phyloP scores from a whole-genome alignment of 2,329 filamentous ascomycete species.

The Grosmannia huntii region DNA sequence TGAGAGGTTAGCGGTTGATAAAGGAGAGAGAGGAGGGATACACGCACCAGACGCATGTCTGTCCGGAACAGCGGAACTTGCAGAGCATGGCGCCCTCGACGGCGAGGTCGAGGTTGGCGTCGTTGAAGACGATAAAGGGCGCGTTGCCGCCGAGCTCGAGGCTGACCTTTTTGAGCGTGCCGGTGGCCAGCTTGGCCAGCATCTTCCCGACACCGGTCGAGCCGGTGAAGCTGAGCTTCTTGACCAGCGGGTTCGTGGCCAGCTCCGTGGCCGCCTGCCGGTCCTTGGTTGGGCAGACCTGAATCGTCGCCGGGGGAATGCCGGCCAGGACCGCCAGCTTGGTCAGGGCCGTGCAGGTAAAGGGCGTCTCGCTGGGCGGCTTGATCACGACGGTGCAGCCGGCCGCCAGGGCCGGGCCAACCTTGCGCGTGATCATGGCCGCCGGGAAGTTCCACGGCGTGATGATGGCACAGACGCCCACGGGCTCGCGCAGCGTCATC shows the following conservation, averaged over 20 bases:
- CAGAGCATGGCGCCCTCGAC: slow-evolving; percentile 35
- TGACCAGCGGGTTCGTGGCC: slow-evolving; percentile 2
- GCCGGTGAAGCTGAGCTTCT: slow-evolving; percentile 55
- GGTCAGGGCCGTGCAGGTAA: slow-evolving; percentile 52
- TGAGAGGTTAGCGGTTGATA: slow-evolving; percentile 9
- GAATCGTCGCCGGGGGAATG: slow-evolving; percentile 51
- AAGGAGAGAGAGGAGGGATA: neutral
- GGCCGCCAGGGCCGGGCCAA: slow-evolving; percentile 45
- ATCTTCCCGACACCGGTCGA: slow-evolving; percentile 46
- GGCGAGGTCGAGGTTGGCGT: slow-evolving; percentile 47
- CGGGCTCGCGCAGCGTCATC: slow-evolving; percentile 51
- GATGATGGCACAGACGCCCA: slow-evolving; percentile 55
- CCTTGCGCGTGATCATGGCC: slow-evolving; percentile 34
- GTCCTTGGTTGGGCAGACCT: slow-evolving; percentile 9
- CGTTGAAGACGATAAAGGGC: slow-evolving; percentile 47
- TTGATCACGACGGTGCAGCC: slow-evolving; percentile 61
- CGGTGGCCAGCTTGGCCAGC: slow-evolving; percentile 42
- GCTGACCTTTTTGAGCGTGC: slow-evolving; percentile 48
- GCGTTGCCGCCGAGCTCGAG: slow-evolving; percentile 57
- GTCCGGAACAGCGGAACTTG: slow-evolving; percentile 27
- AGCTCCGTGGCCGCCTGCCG: slow-evolving; percentile 6
- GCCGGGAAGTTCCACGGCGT: slow-evolving; percentile 53
- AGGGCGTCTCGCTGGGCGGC: slow-evolving; percentile 57
- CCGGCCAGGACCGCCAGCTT: slow-evolving; percentile 53
- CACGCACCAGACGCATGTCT: slow-evolving; percentile 43